A percentile compares a stretch with the other conserved stretches of the same genome.
phyloP scores from a whole-genome alignment of 2,329 filamentous ascomycete genomes.

The Colletotrichum melonis region DNA sequence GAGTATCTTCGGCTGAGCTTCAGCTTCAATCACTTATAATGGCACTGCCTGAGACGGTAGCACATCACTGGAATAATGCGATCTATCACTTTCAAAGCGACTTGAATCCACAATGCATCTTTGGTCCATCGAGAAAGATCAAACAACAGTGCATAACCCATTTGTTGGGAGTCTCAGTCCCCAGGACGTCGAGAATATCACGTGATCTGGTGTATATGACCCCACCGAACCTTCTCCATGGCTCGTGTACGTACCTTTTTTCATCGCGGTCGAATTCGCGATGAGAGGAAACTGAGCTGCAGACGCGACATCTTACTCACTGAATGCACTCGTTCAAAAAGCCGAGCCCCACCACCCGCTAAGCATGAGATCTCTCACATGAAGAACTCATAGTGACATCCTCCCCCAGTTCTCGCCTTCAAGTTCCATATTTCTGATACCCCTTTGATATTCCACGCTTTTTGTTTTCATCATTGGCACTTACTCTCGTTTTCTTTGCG shows the following conservation, averaged over 20 bases:
- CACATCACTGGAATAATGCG: neutral
- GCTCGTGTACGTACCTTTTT: constrained; percentile 22
- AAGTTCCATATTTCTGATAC: constrained; percentile 8
- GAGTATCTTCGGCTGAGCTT: constrained; percentile 16
- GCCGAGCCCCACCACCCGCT: neutral
- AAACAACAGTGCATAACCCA: neutral
- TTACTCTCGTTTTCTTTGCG: constrained; percentile 1
- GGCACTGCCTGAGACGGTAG: neutral
- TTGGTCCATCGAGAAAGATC: neutral
- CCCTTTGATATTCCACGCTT: neutral
- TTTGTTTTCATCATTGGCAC: neutral
- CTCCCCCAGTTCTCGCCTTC: neutral
- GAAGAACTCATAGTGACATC: neutral
- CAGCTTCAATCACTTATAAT: neutral
- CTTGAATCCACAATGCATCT: neutral
- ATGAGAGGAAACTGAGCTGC: constrained; percentile 6
- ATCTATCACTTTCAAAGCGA: neutral
- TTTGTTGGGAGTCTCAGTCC: neutral
- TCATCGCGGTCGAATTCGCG: constrained; percentile 16
- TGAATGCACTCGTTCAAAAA: neutral
- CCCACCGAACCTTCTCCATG: neutral
- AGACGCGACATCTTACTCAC: constrained; percentile 11
- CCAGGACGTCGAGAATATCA: neutral
- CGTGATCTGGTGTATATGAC: neutral
- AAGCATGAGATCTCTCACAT: constrained; percentile 19